Base-by-base conservation (phyloP, 371 early-diverging fungal genomes). In the Lichtheimia hyalospora region DNA sequence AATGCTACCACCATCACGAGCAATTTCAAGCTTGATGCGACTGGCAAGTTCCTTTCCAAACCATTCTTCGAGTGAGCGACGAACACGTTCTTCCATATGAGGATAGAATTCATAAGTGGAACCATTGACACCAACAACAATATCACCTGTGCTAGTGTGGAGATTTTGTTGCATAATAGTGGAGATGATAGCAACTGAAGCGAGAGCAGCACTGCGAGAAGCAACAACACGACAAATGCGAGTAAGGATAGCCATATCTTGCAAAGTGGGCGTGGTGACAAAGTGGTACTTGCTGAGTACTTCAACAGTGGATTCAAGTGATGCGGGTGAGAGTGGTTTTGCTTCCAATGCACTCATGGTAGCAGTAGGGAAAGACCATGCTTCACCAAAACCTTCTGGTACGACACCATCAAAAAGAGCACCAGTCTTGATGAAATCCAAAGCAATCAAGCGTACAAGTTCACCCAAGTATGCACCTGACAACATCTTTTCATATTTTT, bases 381-480 rank as follows among this genome's bases (percentile, higher is more conserved):
- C 77, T 42, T 71, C 75, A 57, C 77, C 75, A 27, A 91, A 71
- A 25, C 71, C 75, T 48, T 75, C 68, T 5, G 90, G 86, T 16
- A 82, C 71, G 27, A 69, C 62, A 48, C 90, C 92, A 20, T 67
- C 62, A 61, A 92, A 94, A 16, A 94, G 66, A 25, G 79, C 71
- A 49, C 84, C 88, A 56, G 77, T 75, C 58, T 84, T 78, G 58
- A 89, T 80, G 50, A 93, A 82, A 63, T 95, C 90, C 44, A 92
- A 64, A 15, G 84, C 64, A 50, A 87, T 84, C 51, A 85, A 74
- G 40, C 96, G 88, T 15, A 82, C 83, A 24, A 96, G 76, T 70
- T 96, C 96, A 59, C 95, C 95, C n/a, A 96, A 69, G 73, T 93
- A 96, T 69, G 92, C 83, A 15, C 96, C 96, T 39, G 91, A 89